Evolutionary conservation across 2,329 filamentous ascomycete genomes (phyloP).

Genomic region (Acrodontium crateriforme): DNA sequence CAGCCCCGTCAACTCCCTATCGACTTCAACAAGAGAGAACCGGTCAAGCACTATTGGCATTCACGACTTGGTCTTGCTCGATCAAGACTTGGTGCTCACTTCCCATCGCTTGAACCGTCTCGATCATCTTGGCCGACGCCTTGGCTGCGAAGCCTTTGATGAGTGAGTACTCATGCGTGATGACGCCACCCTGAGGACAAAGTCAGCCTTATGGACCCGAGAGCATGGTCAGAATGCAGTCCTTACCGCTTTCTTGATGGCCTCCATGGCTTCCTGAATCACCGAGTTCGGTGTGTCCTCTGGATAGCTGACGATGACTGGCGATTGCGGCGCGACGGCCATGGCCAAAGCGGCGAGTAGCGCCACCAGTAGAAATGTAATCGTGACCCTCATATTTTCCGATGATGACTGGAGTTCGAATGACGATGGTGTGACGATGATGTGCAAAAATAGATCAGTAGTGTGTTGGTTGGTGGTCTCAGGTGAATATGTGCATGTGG

Average conservation of each 20-base stretch:
- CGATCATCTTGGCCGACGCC: slow-evolving; percentile 54
- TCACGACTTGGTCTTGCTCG: slow-evolving; percentile 62
- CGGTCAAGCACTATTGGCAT: slow-evolving; percentile 6
- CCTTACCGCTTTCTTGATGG: slow-evolving; percentile 47
- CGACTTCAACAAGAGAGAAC: not conserved
- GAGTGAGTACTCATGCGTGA: slow-evolving; percentile 39
- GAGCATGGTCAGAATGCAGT: not conserved
- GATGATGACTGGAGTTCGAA: not conserved
- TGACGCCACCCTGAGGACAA: slow-evolving; percentile 44
- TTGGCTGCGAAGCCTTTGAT: slow-evolving; percentile 33
- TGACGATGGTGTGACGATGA: no score
- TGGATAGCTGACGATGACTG: slow-evolving; percentile 67
- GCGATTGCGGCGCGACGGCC: slow-evolving; percentile 48
- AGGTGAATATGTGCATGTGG: no score
- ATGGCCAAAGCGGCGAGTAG: slow-evolving; percentile 47
- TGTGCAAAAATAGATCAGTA: slow-evolving; percentile 1
- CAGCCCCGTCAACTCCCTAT: slow-evolving; percentile 31
- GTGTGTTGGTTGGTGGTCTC: not conserved
- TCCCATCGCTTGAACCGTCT: slow-evolving; percentile 51
- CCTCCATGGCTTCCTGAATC: slow-evolving; percentile 56
- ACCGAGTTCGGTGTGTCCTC: slow-evolving; percentile 53
- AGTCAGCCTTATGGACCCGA: not conserved
- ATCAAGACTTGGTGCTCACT: slow-evolving; percentile 49
- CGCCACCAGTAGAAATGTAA: slow-evolving; percentile 10
- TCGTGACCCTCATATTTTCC: slow-evolving; percentile 18